Evolutionary conservation across 176 grass and related monocot genomes (phyloP).

Genomic region (Alloteropsis semialata): DNA sequence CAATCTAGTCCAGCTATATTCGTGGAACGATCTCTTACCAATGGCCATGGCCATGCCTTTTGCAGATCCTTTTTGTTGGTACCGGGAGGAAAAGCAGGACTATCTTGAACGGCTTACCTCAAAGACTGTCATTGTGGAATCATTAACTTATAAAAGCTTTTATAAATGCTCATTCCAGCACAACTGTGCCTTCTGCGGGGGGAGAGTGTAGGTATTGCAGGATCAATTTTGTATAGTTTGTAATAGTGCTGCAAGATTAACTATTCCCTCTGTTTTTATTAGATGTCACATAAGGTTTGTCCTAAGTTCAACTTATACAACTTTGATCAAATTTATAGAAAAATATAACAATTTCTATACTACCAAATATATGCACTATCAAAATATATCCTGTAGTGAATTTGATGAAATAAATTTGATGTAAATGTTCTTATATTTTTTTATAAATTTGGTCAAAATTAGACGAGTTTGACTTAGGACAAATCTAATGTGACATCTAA

Average conservation of each 20-base stretch:
- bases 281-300: too few relatives aligned
- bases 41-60: neutral
- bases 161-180: neutral
- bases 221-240: slow-evolving; percentile 24
- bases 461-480: too few relatives aligned
- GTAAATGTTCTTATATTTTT: too few relatives aligned
- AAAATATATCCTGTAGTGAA: too few relatives aligned
- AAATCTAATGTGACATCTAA: too few relatives aligned
- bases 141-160: neutral
- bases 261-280: too few relatives aligned
- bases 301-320: too few relatives aligned
- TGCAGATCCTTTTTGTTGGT: slow-evolving; percentile 36
- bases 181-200: neutral
- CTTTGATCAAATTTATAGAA: too few relatives aligned
- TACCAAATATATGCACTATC: too few relatives aligned
- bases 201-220: slow-evolving; percentile 7
- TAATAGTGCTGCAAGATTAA: slow-evolving; percentile 8
- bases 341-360: too few relatives aligned
- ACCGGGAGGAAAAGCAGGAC: neutral
- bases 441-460: too few relatives aligned
- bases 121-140: neutral
- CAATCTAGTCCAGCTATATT: neutral
- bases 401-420: too few relatives aligned
- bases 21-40: neutral
- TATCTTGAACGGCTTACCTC: neutral